Percentiles rank a stretch among this genome's conserved stretches.
phyloP scores from a whole-genome alignment of 805 yeast genomes.

The Metahyphopichia silvanorum region DNA sequence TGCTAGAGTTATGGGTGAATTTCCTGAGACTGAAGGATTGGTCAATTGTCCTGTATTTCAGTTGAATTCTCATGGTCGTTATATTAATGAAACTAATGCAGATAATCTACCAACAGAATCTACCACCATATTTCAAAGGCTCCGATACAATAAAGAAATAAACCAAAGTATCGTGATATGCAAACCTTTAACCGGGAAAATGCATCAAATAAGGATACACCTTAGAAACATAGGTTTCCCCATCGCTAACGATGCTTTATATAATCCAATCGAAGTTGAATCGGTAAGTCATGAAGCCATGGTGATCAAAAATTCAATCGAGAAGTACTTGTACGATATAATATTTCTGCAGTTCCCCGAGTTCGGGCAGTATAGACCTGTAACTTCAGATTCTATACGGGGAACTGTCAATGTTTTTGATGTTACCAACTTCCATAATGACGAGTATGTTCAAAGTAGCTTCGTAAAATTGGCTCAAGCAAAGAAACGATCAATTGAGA shows the following conservation, averaged over 20 bases:
- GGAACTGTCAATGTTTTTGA: slow-evolving; percentile 12
- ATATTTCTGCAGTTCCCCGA: slow-evolving; percentile 14
- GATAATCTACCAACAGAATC: slow-evolving; percentile 24
- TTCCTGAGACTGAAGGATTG: slow-evolving; percentile 26
- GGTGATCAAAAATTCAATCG: slow-evolving; percentile 17
- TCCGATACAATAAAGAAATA: slow-evolving; percentile 22
- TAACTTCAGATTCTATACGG: too few species aligned
- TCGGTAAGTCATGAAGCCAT: slow-evolving; percentile 1
- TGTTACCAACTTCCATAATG: slow-evolving; percentile 10
- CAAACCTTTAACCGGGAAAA: slow-evolving; percentile 49
- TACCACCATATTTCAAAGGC: slow-evolving; percentile 27
- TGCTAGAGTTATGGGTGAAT: slow-evolving; percentile 42
- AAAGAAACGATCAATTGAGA: slow-evolving; percentile 28
- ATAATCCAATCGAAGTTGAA: slow-evolving; percentile 15
- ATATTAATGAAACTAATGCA: slow-evolving; percentile 27
- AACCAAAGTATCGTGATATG: slow-evolving; percentile 47
- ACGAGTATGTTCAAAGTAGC: slow-evolving; percentile 4
- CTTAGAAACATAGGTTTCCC: slow-evolving; percentile 67
- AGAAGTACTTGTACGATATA: slow-evolving; percentile 18
- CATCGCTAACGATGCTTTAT: slow-evolving; percentile 70
- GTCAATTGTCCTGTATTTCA: slow-evolving; percentile 40
- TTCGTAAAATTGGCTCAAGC: slow-evolving; percentile 17
- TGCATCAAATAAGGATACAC: slow-evolving; percentile 59
- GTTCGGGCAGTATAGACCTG: slow-evolving; percentile 7
- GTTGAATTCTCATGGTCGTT: slow-evolving; percentile 30